Conservation (phyloP, 2,329 filamentous ascomycete species). For the Talaromyces rugulosus region DNA sequence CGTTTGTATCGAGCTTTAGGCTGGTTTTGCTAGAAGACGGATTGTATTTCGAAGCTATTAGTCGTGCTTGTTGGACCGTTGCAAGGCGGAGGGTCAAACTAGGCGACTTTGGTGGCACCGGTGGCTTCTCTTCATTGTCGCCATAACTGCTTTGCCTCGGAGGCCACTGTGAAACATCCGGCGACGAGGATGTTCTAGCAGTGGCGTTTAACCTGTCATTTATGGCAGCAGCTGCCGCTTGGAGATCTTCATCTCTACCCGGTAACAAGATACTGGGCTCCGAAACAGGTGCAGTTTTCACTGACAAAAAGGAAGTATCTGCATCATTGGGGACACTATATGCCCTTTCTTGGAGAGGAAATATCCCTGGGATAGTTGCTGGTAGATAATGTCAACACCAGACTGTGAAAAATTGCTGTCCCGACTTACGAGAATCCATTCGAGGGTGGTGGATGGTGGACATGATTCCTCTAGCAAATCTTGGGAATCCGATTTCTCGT, state of each 20-base stretch:
- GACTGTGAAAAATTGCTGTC: background rate
- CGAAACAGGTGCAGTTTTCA: slow-evolving; percentile 9
- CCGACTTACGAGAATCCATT: slow-evolving; percentile 25
- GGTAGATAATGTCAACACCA: background rate
- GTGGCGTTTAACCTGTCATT: background rate
- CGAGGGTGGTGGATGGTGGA: slow-evolving; percentile 16
- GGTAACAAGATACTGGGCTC: slow-evolving; percentile 12
- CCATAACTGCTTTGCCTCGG: background rate
- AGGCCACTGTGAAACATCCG: background rate
- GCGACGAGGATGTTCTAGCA: background rate
- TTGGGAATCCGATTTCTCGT: slow-evolving; percentile 19
- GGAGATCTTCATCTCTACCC: slow-evolving; percentile 1
- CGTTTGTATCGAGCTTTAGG: background rate
- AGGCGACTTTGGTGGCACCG: slow-evolving; percentile 26
- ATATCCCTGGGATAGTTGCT: slow-evolving; percentile 27
- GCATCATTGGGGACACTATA: slow-evolving; percentile 20
- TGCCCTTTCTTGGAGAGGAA: slow-evolving; percentile 22
- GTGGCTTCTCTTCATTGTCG: slow-evolving; percentile 14
- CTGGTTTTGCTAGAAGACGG: background rate
- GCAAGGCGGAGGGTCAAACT: slow-evolving; percentile 15
- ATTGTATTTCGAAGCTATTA: slow-evolving; percentile 5
- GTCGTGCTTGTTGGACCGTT: slow-evolving; percentile 2
- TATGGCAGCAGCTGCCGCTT: background rate
- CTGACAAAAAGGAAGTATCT: slow-evolving; percentile 11
- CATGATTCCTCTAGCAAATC: slow-evolving; percentile 15